These are phyloP conservation scores for Syzygium grande DNA, from an alignment of 345 rosid genomes.

Conservation along the genomic window DNA sequence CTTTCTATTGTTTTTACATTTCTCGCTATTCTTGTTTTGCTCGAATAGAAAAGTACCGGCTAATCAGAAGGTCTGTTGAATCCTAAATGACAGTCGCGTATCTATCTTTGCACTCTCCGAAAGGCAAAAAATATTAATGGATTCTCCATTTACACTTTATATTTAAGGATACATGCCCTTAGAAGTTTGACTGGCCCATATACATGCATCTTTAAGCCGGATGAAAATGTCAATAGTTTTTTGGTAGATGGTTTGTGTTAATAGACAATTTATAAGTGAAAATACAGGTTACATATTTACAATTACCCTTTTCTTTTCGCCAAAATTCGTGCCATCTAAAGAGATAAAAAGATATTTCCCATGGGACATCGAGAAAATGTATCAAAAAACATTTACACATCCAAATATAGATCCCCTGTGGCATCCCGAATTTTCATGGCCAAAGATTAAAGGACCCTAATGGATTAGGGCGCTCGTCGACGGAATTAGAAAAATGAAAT, in stretches of 20 bases:
- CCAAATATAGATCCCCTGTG: too few species aligned
- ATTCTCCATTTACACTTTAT: too few species aligned
- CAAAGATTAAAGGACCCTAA: too few species aligned
- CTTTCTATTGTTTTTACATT: too few species aligned
- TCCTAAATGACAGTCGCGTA: neutral
- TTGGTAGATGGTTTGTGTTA: neutral
- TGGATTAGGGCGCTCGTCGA: too few species aligned
- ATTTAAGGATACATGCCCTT: too few species aligned
- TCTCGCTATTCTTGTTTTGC: neutral
- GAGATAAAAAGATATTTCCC: neutral
- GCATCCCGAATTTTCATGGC: too few species aligned
- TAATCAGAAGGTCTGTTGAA: rapidly evolving
- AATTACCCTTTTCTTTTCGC: neutral
- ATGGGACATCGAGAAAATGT: neutral
- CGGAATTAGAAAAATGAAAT: too few species aligned
- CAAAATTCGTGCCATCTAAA: neutral
- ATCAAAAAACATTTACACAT: too few species aligned
- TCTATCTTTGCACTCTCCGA: neutral
- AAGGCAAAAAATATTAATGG: rapidly evolving
- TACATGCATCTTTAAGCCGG: too few species aligned
- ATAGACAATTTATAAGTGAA: neutral
- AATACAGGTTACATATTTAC: neutral
- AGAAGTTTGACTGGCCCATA: rapidly evolving
- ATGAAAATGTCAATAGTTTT: too few species aligned
- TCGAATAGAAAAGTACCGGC: rapidly evolving